phyloP scores from a whole-genome alignment of 768 basidiomycete genomes.

The Asterophora lycoperdoides region DNA sequence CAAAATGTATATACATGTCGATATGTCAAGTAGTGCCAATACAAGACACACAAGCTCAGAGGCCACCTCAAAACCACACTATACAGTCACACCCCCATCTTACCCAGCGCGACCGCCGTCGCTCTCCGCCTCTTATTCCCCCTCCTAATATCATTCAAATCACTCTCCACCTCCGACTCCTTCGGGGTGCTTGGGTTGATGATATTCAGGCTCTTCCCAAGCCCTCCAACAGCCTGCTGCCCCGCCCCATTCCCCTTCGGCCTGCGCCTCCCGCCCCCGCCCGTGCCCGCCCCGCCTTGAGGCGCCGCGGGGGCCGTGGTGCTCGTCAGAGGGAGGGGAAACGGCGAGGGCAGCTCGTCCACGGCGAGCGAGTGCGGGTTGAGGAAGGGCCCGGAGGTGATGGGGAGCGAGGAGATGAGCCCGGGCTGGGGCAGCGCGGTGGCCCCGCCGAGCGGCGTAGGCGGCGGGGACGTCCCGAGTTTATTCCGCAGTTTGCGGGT shows the following conservation, averaged over 20 bases:
- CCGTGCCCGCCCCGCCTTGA: conserved; percentile 28
- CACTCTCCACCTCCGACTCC: conserved; percentile 69
- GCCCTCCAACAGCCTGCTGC: conserved; percentile 56
- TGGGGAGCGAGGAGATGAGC: conserved; percentile 45
- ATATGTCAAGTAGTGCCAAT: too few relatives aligned
- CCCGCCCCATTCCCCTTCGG: conserved; percentile 54
- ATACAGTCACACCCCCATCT: conserved; percentile 12
- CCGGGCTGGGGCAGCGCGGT: conserved; percentile 30
- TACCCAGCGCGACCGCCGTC: conserved; percentile 25
- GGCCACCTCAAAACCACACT: not conserved
- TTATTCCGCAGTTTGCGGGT: conserved; percentile 85
- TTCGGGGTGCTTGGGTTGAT: conserved; percentile 45
- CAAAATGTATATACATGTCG: too few relatives aligned
- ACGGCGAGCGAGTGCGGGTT: conserved; percentile 85
- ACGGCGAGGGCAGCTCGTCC: conserved; percentile 83
- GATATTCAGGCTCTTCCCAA: conserved; percentile 67
- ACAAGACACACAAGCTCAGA: too few relatives aligned
- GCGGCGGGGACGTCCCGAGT: conserved; percentile 71
- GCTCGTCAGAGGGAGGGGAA: conserved; percentile 68
- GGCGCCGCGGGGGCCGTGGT: conserved; percentile 37
- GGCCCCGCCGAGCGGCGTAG: conserved; percentile 55
- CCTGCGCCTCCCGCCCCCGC: conserved; percentile 42
- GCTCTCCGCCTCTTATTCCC: conserved; percentile 62
- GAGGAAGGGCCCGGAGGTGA: conserved; percentile 64
- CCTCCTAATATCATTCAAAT: conserved; percentile 73